Conservation (phyloP, 257 asterid species). For the Oldenlandia corymbosa region DNA sequence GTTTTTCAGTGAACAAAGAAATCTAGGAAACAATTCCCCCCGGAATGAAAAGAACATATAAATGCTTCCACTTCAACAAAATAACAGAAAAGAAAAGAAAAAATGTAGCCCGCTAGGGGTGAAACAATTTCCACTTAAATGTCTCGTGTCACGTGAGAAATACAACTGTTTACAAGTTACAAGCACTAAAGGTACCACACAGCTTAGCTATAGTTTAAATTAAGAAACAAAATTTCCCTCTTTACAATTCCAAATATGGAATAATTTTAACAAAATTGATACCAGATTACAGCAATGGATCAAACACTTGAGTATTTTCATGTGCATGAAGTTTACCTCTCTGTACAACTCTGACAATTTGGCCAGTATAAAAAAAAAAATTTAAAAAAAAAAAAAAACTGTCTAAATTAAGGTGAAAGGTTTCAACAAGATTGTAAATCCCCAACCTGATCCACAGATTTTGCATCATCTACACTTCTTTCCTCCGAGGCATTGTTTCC, state of each 20-base stretch:
- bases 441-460: conserved; percentile 27
- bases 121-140: conserved; percentile 17
- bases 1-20: no score
- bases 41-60: no score
- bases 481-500: no score
- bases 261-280: conserved; percentile 24
- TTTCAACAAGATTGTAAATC: conserved; percentile 36
- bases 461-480: conserved; percentile 23
- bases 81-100: not conserved
- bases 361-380: conserved; percentile 30
- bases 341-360: conserved; percentile 46
- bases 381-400: no score
- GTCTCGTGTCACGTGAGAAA: no score
- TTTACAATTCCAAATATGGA: conserved; percentile 41
- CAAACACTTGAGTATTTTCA: conserved; percentile 35
- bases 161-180: no score
- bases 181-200: conserved; percentile 26
- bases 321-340: conserved; percentile 49
- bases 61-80: no score
- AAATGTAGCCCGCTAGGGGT: not conserved
- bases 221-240: conserved; percentile 26
- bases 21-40: no score
- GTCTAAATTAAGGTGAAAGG: conserved; percentile 27
- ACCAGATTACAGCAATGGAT: conserved; percentile 37
- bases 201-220: conserved; percentile 10